These are phyloP conservation scores for Pyracantha coccinea DNA, from an alignment of 331 rosid species.

Conservation along the genomic window DNA sequence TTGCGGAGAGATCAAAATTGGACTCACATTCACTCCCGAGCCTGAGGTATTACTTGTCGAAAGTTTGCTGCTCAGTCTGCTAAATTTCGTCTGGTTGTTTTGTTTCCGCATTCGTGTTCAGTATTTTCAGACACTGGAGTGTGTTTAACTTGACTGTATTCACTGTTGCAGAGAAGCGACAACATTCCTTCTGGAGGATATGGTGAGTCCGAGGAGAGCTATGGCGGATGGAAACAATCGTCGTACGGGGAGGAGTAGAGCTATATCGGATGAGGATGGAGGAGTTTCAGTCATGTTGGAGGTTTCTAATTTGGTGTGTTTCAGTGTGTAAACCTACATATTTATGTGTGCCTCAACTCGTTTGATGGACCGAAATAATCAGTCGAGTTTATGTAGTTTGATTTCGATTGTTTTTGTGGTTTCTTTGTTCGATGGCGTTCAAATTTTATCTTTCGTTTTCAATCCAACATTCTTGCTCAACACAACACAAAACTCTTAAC, in stretches of 20 bases:
- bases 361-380: not conserved
- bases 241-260: slow-evolving; percentile 22
- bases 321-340: not conserved
- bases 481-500: not conserved
- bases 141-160: not conserved
- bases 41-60: no score
- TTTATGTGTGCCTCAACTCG: not conserved
- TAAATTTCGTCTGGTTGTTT: not conserved
- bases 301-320: not conserved
- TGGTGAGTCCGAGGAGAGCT: not conserved
- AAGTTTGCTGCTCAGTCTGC: no score
- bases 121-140: no score
- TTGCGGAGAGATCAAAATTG: slow-evolving; percentile 47
- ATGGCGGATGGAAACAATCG: slow-evolving; percentile 1
- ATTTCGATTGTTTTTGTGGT: not conserved
- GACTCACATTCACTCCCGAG: slow-evolving; percentile 47
- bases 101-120: not conserved
- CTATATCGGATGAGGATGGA: slow-evolving; percentile 17
- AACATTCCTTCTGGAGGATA: not conserved
- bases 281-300: not conserved
- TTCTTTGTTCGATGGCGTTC: not conserved
- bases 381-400: not conserved
- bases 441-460: not conserved
- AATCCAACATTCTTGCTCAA: not conserved
- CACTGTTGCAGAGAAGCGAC: not conserved